Evolutionary conservation across 2,329 filamentous ascomycete species (phyloP), one percentile per base, ranked within the genome.

Genomic region (Sclerotinia borealis): DNA sequence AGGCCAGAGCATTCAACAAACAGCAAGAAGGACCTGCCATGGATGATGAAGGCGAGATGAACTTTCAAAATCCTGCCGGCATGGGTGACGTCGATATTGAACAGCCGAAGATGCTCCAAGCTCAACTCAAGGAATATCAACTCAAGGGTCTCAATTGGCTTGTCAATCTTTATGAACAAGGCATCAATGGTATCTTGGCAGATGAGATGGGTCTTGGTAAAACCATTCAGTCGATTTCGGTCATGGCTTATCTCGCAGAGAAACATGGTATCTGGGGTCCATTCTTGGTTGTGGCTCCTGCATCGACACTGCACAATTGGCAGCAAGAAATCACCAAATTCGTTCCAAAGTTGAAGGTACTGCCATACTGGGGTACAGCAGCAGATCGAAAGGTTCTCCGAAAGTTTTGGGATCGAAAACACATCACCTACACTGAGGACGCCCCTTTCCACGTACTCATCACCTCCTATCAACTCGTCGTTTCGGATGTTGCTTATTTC

Each of bases 131-230:
- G 76, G 95, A 99, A 76, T 99, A 99, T 78, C 95, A 99, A 79
- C 81, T 99, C 75, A 99, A 99, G 81, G 95, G 95, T 78, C 90
- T 99, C 76, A 99, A 98, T 75, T 99, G 95, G 95, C 86, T 99
- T 61, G 95, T 96, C 79, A 98, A 99, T 75, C 78, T 99, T 69
- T 99, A 99, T 80, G 95, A 99, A 77, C 95, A 99, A 77, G 95
- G 95, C 75, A 99, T 99, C 89, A 98, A 98, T 79, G 93, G 93
- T 77, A 99, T 99, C 72, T 81, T 99, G 67, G 95, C 95, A 68
- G 95, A 99, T 75, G 95, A 99, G 79, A 99, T 99, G 95, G 95
- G 95, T 86, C 90, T 99, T 29, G 95, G 95, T 76, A 99, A 99
- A 79, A 99, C 95, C 25, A 92, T 99, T 7, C 95, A 99, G 79